Conservation (phyloP, 768 basidiomycete genomes). For the Boletus vermiculosoides region DNA sequence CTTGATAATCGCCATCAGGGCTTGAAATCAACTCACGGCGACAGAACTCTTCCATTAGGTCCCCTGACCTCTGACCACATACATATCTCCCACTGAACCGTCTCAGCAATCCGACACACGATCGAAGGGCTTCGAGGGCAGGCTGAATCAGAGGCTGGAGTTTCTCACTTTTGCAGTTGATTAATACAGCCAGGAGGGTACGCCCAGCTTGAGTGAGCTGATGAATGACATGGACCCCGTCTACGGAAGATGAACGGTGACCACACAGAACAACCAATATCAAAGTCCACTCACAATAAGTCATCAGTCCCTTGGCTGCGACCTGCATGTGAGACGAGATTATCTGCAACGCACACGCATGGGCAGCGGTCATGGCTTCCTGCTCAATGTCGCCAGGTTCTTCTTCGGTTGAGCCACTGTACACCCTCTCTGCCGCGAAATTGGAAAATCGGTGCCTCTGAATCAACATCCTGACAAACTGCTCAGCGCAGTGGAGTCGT, state of each 20-base stretch:
- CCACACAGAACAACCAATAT: conserved; percentile 3
- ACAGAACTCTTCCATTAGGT: conserved; percentile 95
- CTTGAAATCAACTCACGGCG: conserved; percentile 51
- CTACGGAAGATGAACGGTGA: conserved; percentile 39
- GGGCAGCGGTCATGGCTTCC: conserved; percentile 75
- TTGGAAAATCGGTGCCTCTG: conserved; percentile 85
- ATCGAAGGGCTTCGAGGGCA: conserved; percentile 80
- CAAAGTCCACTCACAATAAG: conserved; percentile 69
- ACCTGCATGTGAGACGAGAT: conserved; percentile 81
- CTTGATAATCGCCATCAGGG: not conserved
- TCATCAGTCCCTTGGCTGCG: conserved; percentile 88
- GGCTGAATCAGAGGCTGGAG: conserved; percentile 76
- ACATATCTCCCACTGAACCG: conserved; percentile 91
- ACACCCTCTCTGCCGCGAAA: conserved; percentile 66
- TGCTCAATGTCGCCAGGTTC: conserved; percentile 68
- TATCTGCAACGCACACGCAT: conserved; percentile 77
- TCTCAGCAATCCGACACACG: conserved; percentile 83
- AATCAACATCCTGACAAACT: conserved; percentile 84
- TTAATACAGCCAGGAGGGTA: conserved; percentile 81
- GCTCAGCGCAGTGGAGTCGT: conserved; percentile 82
- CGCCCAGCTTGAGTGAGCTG: conserved; percentile 93
- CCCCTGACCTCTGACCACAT: conserved; percentile 86
- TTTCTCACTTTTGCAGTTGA: conserved; percentile 82
- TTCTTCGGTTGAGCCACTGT: conserved; percentile 41
- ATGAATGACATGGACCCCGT: conserved; percentile 94